phyloP scores from a whole-genome alignment of 148 eudicot species.

The Rhododendron mucronatum region DNA sequence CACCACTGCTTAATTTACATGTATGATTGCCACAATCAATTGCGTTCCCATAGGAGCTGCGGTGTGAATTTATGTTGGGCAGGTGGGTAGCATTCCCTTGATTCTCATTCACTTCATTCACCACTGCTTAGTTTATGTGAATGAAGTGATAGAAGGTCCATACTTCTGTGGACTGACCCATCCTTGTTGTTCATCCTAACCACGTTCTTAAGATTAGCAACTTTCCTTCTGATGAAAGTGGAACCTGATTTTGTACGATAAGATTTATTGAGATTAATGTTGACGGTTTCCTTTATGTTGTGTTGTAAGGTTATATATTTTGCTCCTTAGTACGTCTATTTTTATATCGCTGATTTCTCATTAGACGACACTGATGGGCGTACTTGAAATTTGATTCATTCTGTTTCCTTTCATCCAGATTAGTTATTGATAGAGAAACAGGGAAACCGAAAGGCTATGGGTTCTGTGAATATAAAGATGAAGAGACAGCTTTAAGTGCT shows the following conservation, averaged over 20 bases:
- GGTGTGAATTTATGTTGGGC: neutral
- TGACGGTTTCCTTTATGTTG: neutral
- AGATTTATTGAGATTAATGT: neutral
- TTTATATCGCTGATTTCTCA: neutral
- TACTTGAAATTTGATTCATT: neutral
- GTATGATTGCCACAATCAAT: neutral
- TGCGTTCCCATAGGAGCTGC: neutral
- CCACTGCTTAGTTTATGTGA: neutral
- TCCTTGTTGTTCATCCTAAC: neutral
- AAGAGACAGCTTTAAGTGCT: conserved; percentile 98
- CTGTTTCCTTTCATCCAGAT: conserved; percentile 37
- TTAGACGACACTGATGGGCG: neutral
- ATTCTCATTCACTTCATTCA: neutral
- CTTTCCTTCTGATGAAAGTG: neutral
- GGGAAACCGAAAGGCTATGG: conserved; percentile 99
- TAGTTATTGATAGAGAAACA: conserved; percentile 95
- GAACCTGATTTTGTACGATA: neutral
- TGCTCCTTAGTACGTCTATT: neutral
- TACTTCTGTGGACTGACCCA: neutral
- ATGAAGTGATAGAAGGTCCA: neutral
- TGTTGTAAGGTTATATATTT: neutral
- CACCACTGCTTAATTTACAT: neutral
- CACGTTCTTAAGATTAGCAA: neutral
- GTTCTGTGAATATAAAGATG: conserved; percentile 96
- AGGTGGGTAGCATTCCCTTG: neutral